These are phyloP conservation scores for Vanrija pseudolonga DNA, from an alignment of 1,284 basidiomycete species.

Conservation along the genomic window DNA sequence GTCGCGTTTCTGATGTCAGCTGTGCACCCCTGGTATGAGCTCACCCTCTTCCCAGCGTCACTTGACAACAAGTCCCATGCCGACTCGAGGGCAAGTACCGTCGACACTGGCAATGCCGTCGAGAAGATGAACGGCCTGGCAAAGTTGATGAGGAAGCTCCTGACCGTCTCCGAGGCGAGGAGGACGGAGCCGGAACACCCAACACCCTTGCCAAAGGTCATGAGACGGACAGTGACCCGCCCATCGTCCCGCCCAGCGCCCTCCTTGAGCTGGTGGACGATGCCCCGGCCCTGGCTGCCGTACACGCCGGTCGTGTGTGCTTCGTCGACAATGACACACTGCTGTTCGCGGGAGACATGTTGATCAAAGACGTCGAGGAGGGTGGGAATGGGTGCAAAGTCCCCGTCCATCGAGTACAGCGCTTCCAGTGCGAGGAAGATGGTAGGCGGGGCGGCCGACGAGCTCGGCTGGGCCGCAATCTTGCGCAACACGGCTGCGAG, in stretches of 20 bases:
- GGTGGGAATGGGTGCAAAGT: slow-evolving; percentile 68
- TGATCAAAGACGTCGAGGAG: slow-evolving; percentile 56
- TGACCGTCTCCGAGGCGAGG: slow-evolving; percentile 65
- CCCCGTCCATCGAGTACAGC: slow-evolving; percentile 95
- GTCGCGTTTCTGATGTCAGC: slow-evolving; percentile 2
- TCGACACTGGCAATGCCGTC: slow-evolving; percentile 71
- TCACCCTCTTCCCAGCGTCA: slow-evolving; percentile 60
- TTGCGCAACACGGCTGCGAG: slow-evolving; percentile 25
- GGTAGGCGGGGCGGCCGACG: slow-evolving; percentile 7
- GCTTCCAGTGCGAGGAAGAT: slow-evolving; percentile 72
- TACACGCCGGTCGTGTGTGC: slow-evolving; percentile 83
- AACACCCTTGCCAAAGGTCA: slow-evolving; percentile 66
- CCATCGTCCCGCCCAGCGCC: not conserved
- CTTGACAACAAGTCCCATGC: slow-evolving; percentile 73
- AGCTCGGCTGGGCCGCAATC: slow-evolving; percentile 2
- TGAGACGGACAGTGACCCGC: slow-evolving; percentile 52
- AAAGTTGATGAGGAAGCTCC: slow-evolving; percentile 87
- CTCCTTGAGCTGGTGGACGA: slow-evolving; percentile 38
- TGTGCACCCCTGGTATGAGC: not conserved
- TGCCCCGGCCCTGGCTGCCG: slow-evolving; percentile 60
- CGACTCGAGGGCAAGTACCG: slow-evolving; percentile 67
- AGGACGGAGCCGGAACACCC: slow-evolving; percentile 77
- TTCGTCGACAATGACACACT: slow-evolving; percentile 66
- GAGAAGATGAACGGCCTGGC: slow-evolving; percentile 87
- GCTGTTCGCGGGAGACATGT: slow-evolving; percentile 44